These are phyloP conservation scores for Neurospora sp. DNA, from an alignment of 495 filamentous ascomycete genomes.

Conservation along the genomic window DNA sequence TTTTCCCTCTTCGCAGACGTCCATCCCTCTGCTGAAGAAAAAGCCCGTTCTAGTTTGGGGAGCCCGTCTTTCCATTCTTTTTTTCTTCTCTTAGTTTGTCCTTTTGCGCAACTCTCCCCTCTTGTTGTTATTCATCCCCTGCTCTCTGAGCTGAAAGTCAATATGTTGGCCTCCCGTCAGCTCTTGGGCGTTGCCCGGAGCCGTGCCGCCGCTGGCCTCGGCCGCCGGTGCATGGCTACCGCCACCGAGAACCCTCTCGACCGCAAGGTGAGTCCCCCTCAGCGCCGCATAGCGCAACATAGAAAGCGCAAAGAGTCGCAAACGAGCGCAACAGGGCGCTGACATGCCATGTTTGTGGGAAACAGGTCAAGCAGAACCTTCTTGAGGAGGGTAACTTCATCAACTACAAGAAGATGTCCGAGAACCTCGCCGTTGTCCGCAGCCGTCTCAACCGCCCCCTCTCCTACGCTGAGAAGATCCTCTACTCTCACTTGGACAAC, in stretches of 20 bases:
- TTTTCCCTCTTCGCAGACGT: conserved; percentile 7
- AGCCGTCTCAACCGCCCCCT: conserved; percentile 81
- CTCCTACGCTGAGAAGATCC: conserved; percentile 94
- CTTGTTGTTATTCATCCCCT: conserved; percentile 19
- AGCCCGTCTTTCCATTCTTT: conserved; percentile 7
- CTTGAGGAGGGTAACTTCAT: conserved; percentile 48
- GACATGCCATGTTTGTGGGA: conserved; percentile 9
- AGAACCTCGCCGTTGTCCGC: conserved; percentile 90
- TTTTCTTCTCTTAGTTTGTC: conserved; percentile 10
- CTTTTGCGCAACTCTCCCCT: conserved; percentile 23
- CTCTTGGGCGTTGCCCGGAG: conserved; percentile 42
- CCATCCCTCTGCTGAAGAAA: conserved; percentile 2
- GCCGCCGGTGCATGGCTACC: conserved; percentile 46
- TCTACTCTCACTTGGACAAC: conserved; percentile 98
- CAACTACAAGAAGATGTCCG: conserved; percentile 87
- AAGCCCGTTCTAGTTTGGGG: conserved; percentile 5
- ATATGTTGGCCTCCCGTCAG: conserved; percentile 48
- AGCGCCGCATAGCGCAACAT: not conserved
- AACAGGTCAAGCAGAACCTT: conserved; percentile 46
- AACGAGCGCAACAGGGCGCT: not conserved
- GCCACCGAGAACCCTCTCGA: conserved; percentile 43
- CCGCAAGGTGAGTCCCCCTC: conserved; percentile 34
- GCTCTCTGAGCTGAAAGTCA: conserved; percentile 26
- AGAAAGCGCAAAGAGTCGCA: not conserved
- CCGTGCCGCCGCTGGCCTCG: conserved; percentile 37